Percentiles rank a stretch among this genome's conserved stretches.
Evolutionary conservation across 2,329 filamentous ascomycete species (phyloP).

Genomic region (Ophidiomyces ophidiicola): DNA sequence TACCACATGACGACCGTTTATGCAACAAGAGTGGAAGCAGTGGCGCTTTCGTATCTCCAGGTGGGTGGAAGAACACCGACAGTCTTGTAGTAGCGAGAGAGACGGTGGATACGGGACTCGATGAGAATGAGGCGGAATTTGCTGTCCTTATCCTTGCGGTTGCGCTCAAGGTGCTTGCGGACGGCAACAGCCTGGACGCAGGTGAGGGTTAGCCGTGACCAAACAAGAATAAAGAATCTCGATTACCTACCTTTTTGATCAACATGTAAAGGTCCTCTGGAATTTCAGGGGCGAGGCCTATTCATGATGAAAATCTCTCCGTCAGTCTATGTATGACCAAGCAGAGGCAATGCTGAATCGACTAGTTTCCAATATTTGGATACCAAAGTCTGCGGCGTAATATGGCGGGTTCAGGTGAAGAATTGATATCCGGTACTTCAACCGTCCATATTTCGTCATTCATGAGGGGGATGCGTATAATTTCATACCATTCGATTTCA

Average conservation of each 20-base stretch:
- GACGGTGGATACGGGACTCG: constrained; percentile 99
- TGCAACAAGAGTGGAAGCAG: constrained; percentile 84
- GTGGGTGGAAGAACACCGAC: constrained; percentile 72
- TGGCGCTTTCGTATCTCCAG: constrained; percentile 98
- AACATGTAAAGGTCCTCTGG: constrained; percentile 99
- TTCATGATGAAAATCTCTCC: constrained; percentile 58
- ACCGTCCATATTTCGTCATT: constrained; percentile 2
- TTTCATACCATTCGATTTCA: constrained; percentile 85
- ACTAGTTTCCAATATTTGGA: background rate
- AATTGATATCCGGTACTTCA: background rate
- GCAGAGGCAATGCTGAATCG: constrained; percentile 54
- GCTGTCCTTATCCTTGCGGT: constrained; percentile 99
- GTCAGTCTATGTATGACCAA: constrained; percentile 73
- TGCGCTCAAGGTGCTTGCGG: constrained; percentile 99
- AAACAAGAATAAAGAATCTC: background rate
- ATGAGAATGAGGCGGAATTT: constrained; percentile 99
- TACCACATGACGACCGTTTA: constrained; percentile 42
- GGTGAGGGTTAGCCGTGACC: no score
- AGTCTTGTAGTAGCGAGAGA: constrained; percentile 99
- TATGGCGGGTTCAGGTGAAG: no score
- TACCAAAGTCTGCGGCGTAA: background rate
- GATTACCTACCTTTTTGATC: constrained; percentile 97
- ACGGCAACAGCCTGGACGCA: constrained; percentile 70
- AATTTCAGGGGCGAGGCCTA: constrained; percentile 96
- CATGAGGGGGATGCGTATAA: constrained; percentile 11